These are phyloP conservation scores for Primulina eburnea DNA, from an alignment of 257 asterid species.

Conservation along the genomic window DNA sequence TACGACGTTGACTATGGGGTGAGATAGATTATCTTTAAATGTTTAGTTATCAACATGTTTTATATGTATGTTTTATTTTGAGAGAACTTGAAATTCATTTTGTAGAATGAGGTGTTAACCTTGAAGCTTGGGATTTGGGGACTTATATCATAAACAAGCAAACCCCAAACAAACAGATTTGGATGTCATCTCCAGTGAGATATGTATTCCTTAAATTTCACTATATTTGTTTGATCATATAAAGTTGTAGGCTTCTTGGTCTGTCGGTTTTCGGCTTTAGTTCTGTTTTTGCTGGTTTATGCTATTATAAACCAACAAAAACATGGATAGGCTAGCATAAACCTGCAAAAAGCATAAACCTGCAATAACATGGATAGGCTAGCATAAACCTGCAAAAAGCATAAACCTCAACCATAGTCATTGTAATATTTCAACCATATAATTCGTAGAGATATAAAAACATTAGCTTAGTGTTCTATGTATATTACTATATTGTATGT, in stretches of 20 bases:
- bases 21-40: conserved; percentile 22
- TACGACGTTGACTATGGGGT: conserved; percentile 90
- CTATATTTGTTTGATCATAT: neutral
- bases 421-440: too few relatives aligned
- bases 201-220: conserved; percentile 30
- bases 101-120: conserved; percentile 88
- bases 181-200: conserved; percentile 99
- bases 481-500: too few relatives aligned
- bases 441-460: too few relatives aligned
- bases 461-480: too few relatives aligned
- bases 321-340: neutral
- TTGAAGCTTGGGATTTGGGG: conserved; percentile 84
- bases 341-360: too few relatives aligned
- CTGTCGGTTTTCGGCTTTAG: neutral
- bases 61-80: conserved; percentile 15
- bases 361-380: neutral
- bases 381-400: too few relatives aligned
- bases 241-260: neutral
- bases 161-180: conserved; percentile 86
- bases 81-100: conserved; percentile 8
- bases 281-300: neutral
- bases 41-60: neutral
- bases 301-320: too few relatives aligned
- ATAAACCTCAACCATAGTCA: too few relatives aligned
- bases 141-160: conserved; percentile 95